These are phyloP conservation scores for Dispira simplex DNA, from an alignment of 192 early-diverging fungal species.

Conservation along the genomic window DNA sequence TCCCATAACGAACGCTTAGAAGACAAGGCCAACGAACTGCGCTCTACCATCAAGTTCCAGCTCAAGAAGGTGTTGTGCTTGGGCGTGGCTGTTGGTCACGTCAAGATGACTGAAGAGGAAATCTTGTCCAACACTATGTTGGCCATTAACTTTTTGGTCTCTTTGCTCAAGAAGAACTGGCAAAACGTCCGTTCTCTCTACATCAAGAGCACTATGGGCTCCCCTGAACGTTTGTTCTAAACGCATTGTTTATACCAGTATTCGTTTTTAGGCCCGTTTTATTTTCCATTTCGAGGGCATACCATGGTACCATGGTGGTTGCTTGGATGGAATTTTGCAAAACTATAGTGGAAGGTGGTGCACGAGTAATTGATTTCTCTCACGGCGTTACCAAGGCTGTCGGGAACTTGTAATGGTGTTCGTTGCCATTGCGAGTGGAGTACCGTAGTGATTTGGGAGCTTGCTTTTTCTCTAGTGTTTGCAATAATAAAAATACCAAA, in stretches of 20 bases:
- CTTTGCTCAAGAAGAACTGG: constrained; percentile 98
- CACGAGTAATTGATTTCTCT: constrained; percentile 6
- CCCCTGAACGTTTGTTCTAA: constrained; percentile 80
- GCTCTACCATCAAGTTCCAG: constrained; percentile 99
- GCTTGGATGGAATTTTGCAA: no score
- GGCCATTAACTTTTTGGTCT: constrained; percentile 96
- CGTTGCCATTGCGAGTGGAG: not conserved
- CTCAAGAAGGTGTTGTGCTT: constrained; percentile 98
- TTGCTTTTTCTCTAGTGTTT: not conserved
- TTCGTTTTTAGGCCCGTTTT: no score
- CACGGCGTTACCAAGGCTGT: not conserved
- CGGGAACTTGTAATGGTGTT: not conserved
- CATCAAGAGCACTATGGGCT: constrained; percentile 97
- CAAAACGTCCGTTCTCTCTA: constrained; percentile 97
- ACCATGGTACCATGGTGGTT: no score
- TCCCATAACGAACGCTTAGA: constrained; percentile 73
- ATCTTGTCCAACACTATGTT: constrained; percentile 93
- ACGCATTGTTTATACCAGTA: constrained; percentile 1
- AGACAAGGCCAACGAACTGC: constrained; percentile 83
- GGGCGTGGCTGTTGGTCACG: constrained; percentile 91
- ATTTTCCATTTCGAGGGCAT: no score
- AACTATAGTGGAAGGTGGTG: not conserved
- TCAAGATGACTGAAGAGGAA: constrained; percentile 90
- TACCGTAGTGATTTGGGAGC: not conserved
- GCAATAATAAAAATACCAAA: not conserved